phyloP scores from a whole-genome alignment of 2,329 filamentous ascomycete species.

The Beauveria caledonica region DNA sequence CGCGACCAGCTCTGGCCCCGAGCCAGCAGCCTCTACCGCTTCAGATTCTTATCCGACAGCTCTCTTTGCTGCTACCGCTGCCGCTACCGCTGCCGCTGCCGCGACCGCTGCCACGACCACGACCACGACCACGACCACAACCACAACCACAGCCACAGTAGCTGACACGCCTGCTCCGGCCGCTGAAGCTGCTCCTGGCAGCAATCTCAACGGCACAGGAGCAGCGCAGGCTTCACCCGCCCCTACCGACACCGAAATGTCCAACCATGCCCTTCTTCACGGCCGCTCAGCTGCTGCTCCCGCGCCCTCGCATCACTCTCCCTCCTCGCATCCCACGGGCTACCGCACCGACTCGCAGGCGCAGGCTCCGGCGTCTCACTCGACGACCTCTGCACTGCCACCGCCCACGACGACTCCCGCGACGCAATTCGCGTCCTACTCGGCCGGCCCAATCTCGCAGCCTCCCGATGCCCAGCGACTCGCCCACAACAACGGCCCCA shows the following conservation, averaged over 20 bases:
- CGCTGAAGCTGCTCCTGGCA: not conserved
- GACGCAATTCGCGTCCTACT: slow-evolving; percentile 4
- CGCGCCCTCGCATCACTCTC: slow-evolving; percentile 11
- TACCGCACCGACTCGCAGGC: slow-evolving; percentile 11
- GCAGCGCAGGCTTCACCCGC: slow-evolving; percentile 4
- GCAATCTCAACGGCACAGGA: not conserved
- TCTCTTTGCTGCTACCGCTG: not conserved
- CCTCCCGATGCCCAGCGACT: not conserved
- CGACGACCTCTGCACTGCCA: slow-evolving; percentile 16
- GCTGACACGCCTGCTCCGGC: not conserved
- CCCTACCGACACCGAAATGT: slow-evolving; percentile 23
- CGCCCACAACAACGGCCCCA: slow-evolving; percentile 21
- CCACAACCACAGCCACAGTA: not conserved
- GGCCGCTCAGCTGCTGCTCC: not conserved
- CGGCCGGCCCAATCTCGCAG: not conserved
- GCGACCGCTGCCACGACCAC: not conserved
- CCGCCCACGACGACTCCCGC: not conserved
- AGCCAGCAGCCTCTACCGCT: not conserved
- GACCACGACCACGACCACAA: not conserved
- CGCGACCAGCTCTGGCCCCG: not conserved
- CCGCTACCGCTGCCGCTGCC: not conserved
- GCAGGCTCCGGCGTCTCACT: slow-evolving; percentile 14
- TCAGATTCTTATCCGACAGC: not conserved
- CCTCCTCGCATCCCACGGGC: not conserved
- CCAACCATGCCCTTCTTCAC: slow-evolving; percentile 19